Percentiles rank a stretch among this genome's conserved stretches.
Conservation (phyloP, 2,329 filamentous ascomycete genomes). For the Teratosphaeria epicoccoides region DNA sequence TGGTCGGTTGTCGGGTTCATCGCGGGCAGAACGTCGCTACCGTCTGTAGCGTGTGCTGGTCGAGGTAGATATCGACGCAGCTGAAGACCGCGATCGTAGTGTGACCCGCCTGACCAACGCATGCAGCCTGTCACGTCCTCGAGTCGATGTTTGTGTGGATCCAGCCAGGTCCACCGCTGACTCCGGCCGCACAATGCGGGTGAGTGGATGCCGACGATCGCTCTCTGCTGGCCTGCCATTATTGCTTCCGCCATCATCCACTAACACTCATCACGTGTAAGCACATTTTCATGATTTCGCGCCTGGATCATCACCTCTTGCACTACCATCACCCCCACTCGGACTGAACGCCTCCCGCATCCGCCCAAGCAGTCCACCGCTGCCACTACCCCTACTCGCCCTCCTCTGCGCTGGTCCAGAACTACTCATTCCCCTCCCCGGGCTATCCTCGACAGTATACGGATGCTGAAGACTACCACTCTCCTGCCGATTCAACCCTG, state of each 20-base stretch:
- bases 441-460: not conserved
- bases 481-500: constrained; percentile 8
- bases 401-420: not conserved
- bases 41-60: not conserved
- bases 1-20: not conserved
- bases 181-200: not conserved
- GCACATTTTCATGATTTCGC: not conserved
- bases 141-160: not conserved
- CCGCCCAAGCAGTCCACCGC: constrained; percentile 1
- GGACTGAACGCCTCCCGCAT: constrained; percentile 8
- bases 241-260: not conserved
- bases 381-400: not conserved
- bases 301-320: not conserved
- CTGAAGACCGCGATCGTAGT: not conserved
- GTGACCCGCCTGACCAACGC: not conserved
- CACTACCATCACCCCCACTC: constrained; percentile 11
- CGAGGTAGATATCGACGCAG: not conserved
- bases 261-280: not conserved
- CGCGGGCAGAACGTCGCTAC: not conserved
- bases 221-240: not conserved
- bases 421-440: not conserved
- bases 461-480: not conserved
- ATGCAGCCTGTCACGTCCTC: not conserved
- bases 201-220: not conserved
- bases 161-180: not conserved